phyloP scores from a whole-genome alignment of 2,329 filamentous ascomycete genomes.

The Tolypocladium endophyticum region DNA sequence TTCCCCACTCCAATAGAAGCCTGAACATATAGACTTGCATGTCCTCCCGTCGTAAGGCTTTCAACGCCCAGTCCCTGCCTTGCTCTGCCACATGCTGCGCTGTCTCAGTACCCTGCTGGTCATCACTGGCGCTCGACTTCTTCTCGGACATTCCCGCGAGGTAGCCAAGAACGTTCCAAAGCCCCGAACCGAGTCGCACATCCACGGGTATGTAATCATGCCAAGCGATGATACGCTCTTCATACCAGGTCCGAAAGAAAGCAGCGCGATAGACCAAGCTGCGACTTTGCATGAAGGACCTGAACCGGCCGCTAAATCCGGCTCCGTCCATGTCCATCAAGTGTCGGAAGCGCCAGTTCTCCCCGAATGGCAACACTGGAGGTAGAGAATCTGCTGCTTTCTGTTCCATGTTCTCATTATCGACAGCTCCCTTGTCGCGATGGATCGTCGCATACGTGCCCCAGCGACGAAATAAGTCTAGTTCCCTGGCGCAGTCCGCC shows the following conservation, averaged over 20 bases:
- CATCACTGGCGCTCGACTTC: neutral
- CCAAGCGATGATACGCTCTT: constrained; percentile 50
- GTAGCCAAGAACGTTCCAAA: constrained; percentile 42
- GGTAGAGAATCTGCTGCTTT: neutral
- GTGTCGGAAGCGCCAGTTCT: constrained; percentile 50
- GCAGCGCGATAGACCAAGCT: constrained; percentile 54
- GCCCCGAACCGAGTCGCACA: constrained; percentile 36
- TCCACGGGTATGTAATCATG: constrained; percentile 54
- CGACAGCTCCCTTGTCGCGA: neutral
- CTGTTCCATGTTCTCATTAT: neutral
- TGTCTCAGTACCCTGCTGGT: constrained; percentile 4
- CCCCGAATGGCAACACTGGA: constrained; percentile 8
- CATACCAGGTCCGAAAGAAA: constrained; percentile 55
- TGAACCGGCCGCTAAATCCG: constrained; percentile 51
- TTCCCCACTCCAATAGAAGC: constrained; percentile 59
- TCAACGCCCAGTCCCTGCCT: constrained; percentile 42
- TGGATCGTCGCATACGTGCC: constrained; percentile 11
- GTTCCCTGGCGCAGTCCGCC: constrained; percentile 28
- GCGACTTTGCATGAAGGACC: constrained; percentile 56
- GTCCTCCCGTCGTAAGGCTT: constrained; percentile 53
- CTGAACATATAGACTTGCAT: constrained; percentile 69
- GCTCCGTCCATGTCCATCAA: constrained; percentile 64
- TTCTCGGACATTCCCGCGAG: constrained; percentile 3
- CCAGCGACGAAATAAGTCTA: constrained; percentile 29
- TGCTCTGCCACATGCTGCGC: constrained; percentile 18